Conservation (phyloP, 2,329 filamentous ascomycete species). For the Rhynchosporium secalis region DNA sequence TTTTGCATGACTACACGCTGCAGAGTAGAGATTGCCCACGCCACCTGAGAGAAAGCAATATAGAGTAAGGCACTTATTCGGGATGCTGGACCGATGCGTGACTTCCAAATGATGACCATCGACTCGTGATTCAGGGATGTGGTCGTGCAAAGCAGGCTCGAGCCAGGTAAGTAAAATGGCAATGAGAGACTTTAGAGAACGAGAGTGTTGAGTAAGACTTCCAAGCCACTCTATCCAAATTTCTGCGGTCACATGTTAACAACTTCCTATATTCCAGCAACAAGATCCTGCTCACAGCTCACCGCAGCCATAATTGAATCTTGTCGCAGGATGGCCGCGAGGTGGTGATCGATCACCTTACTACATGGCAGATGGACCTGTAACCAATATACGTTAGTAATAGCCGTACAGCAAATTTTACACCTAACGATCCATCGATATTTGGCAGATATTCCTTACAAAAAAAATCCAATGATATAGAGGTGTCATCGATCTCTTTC, state of each 20-base stretch:
- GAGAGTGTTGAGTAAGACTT: not conserved
- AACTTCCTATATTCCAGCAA: too few relatives aligned
- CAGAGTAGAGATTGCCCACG: not conserved
- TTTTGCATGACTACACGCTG: not conserved
- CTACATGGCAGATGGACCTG: not conserved
- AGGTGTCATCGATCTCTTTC: not conserved
- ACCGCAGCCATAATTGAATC: too few relatives aligned
- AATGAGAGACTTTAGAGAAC: not conserved
- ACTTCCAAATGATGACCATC: not conserved
- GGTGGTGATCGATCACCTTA: too few relatives aligned
- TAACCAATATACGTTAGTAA: conserved; percentile 12
- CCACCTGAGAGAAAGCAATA: not conserved
- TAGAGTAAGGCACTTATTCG: not conserved
- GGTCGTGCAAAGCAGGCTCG: not conserved
- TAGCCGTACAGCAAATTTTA: conserved; percentile 3
- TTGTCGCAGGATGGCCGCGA: too few relatives aligned
- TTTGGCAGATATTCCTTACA: not conserved
- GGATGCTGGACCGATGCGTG: not conserved
- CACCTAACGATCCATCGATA: not conserved
- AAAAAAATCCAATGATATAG: not conserved
- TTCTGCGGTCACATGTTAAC: too few relatives aligned
- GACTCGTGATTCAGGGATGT: not conserved
- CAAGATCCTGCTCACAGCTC: too few relatives aligned
- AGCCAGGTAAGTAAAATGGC: not conserved
- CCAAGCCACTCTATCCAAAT: too few relatives aligned